Evolutionary conservation across 306 rosid species (phyloP).

Genomic region (Sophora flavescens): DNA sequence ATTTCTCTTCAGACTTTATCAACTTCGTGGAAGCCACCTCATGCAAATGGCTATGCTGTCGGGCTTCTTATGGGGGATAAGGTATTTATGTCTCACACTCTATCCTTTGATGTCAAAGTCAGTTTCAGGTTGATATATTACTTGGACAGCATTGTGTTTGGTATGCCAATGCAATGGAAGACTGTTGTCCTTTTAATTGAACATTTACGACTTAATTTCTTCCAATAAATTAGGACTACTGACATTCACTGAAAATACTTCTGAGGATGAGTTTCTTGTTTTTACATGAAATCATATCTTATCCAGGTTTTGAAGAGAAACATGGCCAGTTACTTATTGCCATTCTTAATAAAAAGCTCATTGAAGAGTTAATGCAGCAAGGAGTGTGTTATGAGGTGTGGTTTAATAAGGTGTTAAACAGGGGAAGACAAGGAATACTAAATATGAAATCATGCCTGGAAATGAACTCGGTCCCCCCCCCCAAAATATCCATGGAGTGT

Average conservation of each 20-base stretch:
- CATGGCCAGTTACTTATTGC: constrained; percentile 4
- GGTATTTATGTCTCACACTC: constrained; percentile 56
- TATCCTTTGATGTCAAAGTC: constrained; percentile 26
- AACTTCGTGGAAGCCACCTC: constrained; percentile 72
- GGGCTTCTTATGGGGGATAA: constrained; percentile 83
- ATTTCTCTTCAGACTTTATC: constrained; percentile 72
- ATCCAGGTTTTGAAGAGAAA: constrained; percentile 19
- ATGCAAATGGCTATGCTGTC: constrained; percentile 66
- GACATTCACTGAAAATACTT: constrained; percentile 1
- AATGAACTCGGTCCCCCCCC: background rate
- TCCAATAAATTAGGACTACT: constrained; percentile 29
- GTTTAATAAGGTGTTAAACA: background rate
- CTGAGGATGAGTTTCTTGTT: constrained; percentile 25
- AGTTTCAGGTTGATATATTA: constrained; percentile 28
- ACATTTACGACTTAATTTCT: background rate
- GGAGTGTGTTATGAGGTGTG: background rate
- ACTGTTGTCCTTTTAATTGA: constrained; percentile 34
- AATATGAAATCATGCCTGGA: background rate
- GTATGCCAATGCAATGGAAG: constrained; percentile 28
- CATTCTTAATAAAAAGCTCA: constrained; percentile 18
- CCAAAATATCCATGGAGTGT: background rate
- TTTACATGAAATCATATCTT: constrained; percentile 22
- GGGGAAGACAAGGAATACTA: constrained; percentile 25
- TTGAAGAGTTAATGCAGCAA: constrained; percentile 32
- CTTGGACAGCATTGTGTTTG: constrained; percentile 14